phyloP scores from a whole-genome alignment of 108 stramenopile genomes.

The Nannochloropsis salina region DNA sequence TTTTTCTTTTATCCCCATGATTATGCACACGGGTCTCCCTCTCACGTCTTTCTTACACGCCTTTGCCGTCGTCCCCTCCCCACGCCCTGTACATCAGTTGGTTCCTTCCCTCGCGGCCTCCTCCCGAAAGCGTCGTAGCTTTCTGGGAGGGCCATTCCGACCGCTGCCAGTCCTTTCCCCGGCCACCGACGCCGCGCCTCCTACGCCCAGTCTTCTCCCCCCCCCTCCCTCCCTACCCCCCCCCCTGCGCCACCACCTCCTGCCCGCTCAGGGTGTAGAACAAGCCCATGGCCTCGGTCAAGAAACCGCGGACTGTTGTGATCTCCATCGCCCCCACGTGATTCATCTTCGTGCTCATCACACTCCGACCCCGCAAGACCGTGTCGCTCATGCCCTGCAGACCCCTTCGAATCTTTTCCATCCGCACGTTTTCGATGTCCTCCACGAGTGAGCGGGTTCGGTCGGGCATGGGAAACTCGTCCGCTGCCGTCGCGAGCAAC shows the following conservation, averaged over 20 bases:
- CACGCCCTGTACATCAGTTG: background rate
- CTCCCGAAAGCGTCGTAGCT: background rate
- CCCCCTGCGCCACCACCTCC: background rate
- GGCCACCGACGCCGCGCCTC: background rate
- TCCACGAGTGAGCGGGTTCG: background rate
- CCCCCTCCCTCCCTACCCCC: background rate
- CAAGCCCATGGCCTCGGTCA: slow-evolving; percentile 11
- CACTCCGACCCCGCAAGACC: background rate
- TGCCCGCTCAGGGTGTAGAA: slow-evolving; percentile 6
- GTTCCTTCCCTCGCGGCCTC: background rate
- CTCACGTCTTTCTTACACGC: too few species aligned
- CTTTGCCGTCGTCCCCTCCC: too few species aligned
- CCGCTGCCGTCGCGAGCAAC: background rate
- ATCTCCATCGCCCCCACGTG: slow-evolving; percentile 4
- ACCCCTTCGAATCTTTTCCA: background rate
- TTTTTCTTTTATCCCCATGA: background rate
- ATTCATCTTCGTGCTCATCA: slow-evolving; percentile 1
- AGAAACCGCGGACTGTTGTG: background rate
- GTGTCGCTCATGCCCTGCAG: slow-evolving; percentile 17
- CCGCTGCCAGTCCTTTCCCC: background rate
- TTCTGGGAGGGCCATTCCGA: background rate
- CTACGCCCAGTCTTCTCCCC: background rate
- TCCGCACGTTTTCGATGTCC: slow-evolving; percentile 20
- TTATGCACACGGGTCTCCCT: background rate
- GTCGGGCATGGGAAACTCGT: background rate